Percentiles rank a stretch among this genome's conserved stretches.
Conservation (phyloP, 768 basidiomycete species). For the Tubosaeta sp. region DNA sequence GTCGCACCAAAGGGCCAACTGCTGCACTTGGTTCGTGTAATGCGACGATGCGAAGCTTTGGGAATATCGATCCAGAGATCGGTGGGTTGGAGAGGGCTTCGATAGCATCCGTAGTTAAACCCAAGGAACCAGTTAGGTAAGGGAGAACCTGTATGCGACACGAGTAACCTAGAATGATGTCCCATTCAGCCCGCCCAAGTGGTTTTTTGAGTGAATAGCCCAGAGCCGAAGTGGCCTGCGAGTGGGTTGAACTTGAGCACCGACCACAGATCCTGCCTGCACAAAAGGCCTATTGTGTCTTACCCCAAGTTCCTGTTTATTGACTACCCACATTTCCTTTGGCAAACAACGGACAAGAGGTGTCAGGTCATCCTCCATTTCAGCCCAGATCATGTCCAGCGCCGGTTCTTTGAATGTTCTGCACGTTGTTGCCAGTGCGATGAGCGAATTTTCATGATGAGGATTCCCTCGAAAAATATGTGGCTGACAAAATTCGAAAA, state of each 20-base stretch:
- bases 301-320: neutral
- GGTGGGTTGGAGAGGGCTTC: slow-evolving; percentile 1
- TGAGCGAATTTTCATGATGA: slow-evolving; percentile 1
- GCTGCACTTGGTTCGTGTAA: neutral
- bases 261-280: too few species aligned
- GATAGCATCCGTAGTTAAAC: neutral
- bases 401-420: slow-evolving; percentile 12
- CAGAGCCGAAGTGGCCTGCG: too few species aligned
- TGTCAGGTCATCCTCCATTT: slow-evolving; percentile 5
- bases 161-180: slow-evolving; percentile 7
- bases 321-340: neutral
- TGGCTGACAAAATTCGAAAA: slow-evolving; percentile 7
- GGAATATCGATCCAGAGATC: slow-evolving; percentile 2
- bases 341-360: slow-evolving; percentile 13
- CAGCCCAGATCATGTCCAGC: slow-evolving; percentile 8
- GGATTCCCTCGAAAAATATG: neutral
- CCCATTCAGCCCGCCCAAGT: slow-evolving; percentile 5
- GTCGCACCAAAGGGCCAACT: slow-evolving; percentile 6
- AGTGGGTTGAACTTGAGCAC: too few species aligned
- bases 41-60: slow-evolving; percentile 6
- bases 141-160: slow-evolving; percentile 5
- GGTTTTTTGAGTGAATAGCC: neutral
- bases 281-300: neutral
- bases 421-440: slow-evolving; percentile 8
- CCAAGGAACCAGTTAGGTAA: neutral